Base-by-base conservation (phyloP, 2,329 filamentous ascomycete genomes). In the Fusarium sororula region DNA sequence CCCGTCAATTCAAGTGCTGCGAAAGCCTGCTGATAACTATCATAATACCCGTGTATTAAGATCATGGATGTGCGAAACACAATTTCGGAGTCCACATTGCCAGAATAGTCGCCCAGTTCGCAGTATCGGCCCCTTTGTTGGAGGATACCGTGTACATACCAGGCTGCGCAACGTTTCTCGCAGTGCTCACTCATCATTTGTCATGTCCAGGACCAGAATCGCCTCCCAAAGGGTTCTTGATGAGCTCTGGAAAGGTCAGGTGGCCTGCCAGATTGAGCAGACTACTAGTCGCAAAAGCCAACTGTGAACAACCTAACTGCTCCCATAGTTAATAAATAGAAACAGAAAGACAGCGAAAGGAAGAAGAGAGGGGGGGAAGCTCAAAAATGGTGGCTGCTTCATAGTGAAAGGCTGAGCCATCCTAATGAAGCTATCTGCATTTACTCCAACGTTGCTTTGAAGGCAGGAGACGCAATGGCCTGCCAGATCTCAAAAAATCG, bases 401-500 rank as follows among this genome's bases (percentile, higher is more conserved):
- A 26, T 28, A 18, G 47, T 60, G 62, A 42, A 63, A 56, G 70
- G 66, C 44, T 59, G 63, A 66, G 47, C 54, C 56, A 63, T 47
- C 65, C 68, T 38, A 59, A 66, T 73, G 68, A 75, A 67, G 67
- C 64, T 65, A 74, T 65, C 66, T 68, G 68, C 65, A 68, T 65
- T 66, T 68, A 66, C 58, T 73, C 47, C 69, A 65, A 72, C 50
- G 56, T 66, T 75, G 54, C 64, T 77, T 69, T 61, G 70, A 70
- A 74, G 66, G 64, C 68, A 69, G 54, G 53, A 68, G 73, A 70
- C 75, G 64, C 69, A 71, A 61, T 77, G 76, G 75, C 71, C 72
- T 71, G 76, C 72, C 77, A 78, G 76, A 78, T 79, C 75, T 79
- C 42, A 73, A 55, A 68, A 75, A 78, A 75, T 78, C 74, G 77